phyloP scores from a whole-genome alignment of 345 rosid species.

The Eucalyptus marginata region DNA sequence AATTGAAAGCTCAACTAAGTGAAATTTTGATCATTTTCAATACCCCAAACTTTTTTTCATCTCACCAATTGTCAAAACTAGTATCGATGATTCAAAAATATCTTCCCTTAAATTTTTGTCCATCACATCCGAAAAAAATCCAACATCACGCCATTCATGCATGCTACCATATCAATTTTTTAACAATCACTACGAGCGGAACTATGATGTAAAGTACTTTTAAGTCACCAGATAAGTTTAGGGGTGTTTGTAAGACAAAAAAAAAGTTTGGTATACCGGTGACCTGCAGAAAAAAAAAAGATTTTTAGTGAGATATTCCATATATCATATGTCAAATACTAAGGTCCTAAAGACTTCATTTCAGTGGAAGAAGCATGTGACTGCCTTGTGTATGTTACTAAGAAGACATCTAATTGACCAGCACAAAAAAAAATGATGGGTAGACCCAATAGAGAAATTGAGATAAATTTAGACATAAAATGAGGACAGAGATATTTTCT shows the following conservation, averaged over 20 bases:
- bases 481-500: background rate
- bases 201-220: background rate
- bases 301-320: background rate
- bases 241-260: background rate
- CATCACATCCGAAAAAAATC: background rate
- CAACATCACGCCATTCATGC: rapidly evolving
- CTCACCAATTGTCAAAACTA: background rate
- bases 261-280: background rate
- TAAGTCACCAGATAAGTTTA: background rate
- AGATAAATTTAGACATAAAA: background rate
- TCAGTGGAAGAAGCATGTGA: background rate
- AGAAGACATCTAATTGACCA: background rate
- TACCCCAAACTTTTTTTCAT: background rate
- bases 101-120: background rate
- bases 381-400: background rate
- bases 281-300: background rate
- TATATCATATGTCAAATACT: background rate
- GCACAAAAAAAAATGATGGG: background rate
- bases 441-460: too few species aligned
- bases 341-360: background rate
- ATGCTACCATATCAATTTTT: background rate
- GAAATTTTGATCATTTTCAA: background rate
- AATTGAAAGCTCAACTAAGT: background rate
- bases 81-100: background rate
- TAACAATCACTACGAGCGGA: rapidly evolving